Percentiles rank a stretch among this genome's conserved stretches.
Conservation (phyloP, 1,284 basidiomycete species). For the Hemileia vastatrix region DNA sequence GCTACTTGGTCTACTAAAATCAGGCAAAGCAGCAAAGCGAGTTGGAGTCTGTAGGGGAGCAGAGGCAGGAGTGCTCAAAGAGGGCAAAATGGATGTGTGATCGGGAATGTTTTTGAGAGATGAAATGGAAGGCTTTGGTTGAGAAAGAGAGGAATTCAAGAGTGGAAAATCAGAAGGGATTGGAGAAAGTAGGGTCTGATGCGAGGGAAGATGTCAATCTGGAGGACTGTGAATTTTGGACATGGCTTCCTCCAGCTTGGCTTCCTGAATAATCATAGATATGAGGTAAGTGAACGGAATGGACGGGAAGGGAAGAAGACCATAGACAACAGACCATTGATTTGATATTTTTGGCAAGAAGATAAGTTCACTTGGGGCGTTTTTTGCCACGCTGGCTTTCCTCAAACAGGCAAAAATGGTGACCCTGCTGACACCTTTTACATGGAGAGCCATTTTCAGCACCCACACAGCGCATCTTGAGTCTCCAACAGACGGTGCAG, state of each 20-base stretch:
- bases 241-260: conserved; percentile 54
- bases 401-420: conserved; percentile 65
- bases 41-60: too few relatives aligned
- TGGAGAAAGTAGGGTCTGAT: too few relatives aligned
- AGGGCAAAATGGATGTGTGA: too few relatives aligned
- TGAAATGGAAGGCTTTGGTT: too few relatives aligned
- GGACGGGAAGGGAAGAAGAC: too few relatives aligned
- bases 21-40: conserved; percentile 34
- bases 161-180: too few relatives aligned
- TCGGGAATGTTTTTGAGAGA: too few relatives aligned
- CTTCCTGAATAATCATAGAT: background rate
- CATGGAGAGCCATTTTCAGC: conserved; percentile 85
- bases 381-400: conserved; percentile 87
- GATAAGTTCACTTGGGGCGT: conserved; percentile 44
- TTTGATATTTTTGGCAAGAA: background rate
- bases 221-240: conserved; percentile 50
- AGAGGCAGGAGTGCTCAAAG: too few relatives aligned
- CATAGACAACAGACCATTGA: conserved; percentile 14
- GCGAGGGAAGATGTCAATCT: too few relatives aligned
- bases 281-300: too few relatives aligned
- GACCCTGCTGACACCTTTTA: conserved; percentile 49
- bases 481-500: conserved; percentile 83
- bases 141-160: too few relatives aligned
- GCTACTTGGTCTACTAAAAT: conserved; percentile 46
- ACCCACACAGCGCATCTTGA: conserved; percentile 98